Evolutionary conservation across 495 filamentous ascomycete species (phyloP).

Genomic region (Aspergillus haitiensis): DNA sequence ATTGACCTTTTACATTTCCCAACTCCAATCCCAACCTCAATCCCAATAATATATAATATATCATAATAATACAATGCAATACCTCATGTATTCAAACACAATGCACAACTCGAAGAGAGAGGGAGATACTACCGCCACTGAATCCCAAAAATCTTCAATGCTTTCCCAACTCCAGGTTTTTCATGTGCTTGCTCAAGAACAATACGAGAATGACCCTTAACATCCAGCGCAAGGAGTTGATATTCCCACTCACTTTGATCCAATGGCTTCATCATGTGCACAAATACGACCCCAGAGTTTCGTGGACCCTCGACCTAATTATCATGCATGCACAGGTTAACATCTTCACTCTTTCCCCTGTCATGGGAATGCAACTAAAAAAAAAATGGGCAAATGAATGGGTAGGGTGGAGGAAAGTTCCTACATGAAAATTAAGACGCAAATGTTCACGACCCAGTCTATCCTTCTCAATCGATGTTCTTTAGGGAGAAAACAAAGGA

Average conservation of each 20-base stretch:
- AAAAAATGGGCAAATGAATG: not conserved
- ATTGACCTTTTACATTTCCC: too few species aligned
- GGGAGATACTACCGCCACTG: slow-evolving; percentile 46
- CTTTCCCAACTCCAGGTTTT: slow-evolving; percentile 38
- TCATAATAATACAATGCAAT: slow-evolving; percentile 14
- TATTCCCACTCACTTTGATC: slow-evolving; percentile 73
- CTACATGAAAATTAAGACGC: slow-evolving; percentile 83
- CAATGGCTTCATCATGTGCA: slow-evolving; percentile 72
- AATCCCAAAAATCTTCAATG: slow-evolving; percentile 52
- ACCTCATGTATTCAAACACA: not conserved
- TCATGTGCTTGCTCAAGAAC: slow-evolving; percentile 49
- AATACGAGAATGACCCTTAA: slow-evolving; percentile 58
- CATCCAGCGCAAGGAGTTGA: slow-evolving; percentile 76
- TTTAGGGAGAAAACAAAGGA: slow-evolving; percentile 26
- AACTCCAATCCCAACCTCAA: too few species aligned
- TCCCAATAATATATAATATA: not conserved
- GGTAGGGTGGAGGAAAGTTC: not conserved
- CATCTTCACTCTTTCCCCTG: not conserved
- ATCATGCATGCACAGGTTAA: not conserved
- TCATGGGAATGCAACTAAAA: not conserved
- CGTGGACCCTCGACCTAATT: slow-evolving; percentile 77
- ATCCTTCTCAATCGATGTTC: slow-evolving; percentile 68
- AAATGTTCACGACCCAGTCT: slow-evolving; percentile 76
- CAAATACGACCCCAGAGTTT: slow-evolving; percentile 67
- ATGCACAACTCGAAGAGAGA: not conserved